These are phyloP conservation scores for Pleurotus djamor DNA, from an alignment of 768 basidiomycete species.

Conservation along the genomic window DNA sequence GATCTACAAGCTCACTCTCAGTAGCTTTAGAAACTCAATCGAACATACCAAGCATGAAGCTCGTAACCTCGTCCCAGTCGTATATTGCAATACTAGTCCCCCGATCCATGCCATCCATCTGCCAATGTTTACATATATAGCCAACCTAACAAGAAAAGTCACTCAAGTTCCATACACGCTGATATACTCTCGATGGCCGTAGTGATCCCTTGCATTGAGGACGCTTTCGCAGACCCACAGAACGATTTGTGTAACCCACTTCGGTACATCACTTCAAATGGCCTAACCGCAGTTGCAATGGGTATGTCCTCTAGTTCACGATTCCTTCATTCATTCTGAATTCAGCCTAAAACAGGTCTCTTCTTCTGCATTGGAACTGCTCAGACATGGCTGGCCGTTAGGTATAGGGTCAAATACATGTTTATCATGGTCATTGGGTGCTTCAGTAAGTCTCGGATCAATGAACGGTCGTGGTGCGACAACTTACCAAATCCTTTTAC, in stretches of 20 bases:
- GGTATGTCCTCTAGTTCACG: constrained; percentile 23
- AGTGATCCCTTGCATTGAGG: constrained; percentile 22
- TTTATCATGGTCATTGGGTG: constrained; percentile 58
- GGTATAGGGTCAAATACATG: constrained; percentile 57
- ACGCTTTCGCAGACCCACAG: constrained; percentile 48
- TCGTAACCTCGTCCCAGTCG: too few species aligned
- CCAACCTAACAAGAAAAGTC: too few species aligned
- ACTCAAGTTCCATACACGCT: too few species aligned
- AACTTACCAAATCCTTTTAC: not conserved
- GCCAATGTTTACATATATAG: too few species aligned
- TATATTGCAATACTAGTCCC: too few species aligned
- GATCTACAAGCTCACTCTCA: too few species aligned
- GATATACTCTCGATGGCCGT: too few species aligned
- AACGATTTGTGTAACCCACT: constrained; percentile 53
- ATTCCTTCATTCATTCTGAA: not conserved
- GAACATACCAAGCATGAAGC: too few species aligned
- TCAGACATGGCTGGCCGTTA: constrained; percentile 40
- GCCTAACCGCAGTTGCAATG: constrained; percentile 47
- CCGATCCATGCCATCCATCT: too few species aligned
- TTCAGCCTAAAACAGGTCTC: constrained; percentile 21
- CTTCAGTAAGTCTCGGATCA: constrained; percentile 36
- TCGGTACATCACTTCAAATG: constrained; percentile 54
- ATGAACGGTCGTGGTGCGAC: not conserved
- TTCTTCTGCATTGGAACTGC: constrained; percentile 36
- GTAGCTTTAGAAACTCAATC: too few species aligned